A percentile compares a stretch with the other conserved stretches of the same genome.
phyloP scores from a whole-genome alignment of 352 stramenopile species.

The Globisporangium spiculum region DNA sequence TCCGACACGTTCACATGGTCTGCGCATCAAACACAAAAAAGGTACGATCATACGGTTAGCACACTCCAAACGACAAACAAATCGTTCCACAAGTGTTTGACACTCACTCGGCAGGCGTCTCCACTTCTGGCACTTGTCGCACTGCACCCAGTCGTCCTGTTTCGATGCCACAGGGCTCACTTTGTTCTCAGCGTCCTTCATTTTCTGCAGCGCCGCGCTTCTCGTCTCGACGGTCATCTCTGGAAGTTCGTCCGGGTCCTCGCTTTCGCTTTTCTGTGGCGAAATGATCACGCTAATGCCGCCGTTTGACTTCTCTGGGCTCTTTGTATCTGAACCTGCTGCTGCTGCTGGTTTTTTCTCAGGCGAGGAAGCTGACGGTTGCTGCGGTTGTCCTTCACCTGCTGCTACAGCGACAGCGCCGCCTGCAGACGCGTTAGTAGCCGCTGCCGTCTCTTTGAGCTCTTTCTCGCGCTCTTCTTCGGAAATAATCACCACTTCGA shows the following conservation, averaged over 20 bases:
- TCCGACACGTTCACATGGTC: slow-evolving; percentile 78
- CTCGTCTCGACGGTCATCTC: slow-evolving; percentile 54
- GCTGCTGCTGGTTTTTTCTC: slow-evolving; percentile 15
- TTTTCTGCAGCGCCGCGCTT: slow-evolving; percentile 46
- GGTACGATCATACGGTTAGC: background rate
- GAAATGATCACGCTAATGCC: slow-evolving; percentile 8
- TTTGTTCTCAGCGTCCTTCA: slow-evolving; percentile 42
- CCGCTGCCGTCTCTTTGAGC: background rate
- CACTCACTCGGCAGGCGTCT: slow-evolving; percentile 68
- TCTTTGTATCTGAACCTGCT: slow-evolving; percentile 10
- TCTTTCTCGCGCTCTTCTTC: slow-evolving; percentile 41
- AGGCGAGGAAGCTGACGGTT: slow-evolving; percentile 11
- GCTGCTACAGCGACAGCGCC: too few species aligned
- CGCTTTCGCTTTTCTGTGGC: slow-evolving; percentile 10
- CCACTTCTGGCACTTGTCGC: slow-evolving; percentile 86
- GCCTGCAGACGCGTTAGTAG: too few species aligned
- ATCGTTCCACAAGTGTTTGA: background rate
- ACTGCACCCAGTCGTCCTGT: slow-evolving; percentile 85
- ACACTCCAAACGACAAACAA: background rate
- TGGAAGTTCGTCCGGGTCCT: slow-evolving; percentile 13
- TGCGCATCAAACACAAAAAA: slow-evolving; percentile 19
- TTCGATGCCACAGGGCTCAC: slow-evolving; percentile 57
- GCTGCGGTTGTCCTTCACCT: background rate
- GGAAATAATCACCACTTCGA: slow-evolving; percentile 71
- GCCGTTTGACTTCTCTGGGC: slow-evolving; percentile 19